Evolutionary conservation across 352 stramenopile species (phyloP).

Genomic region (Phytopythium montanum): DNA sequence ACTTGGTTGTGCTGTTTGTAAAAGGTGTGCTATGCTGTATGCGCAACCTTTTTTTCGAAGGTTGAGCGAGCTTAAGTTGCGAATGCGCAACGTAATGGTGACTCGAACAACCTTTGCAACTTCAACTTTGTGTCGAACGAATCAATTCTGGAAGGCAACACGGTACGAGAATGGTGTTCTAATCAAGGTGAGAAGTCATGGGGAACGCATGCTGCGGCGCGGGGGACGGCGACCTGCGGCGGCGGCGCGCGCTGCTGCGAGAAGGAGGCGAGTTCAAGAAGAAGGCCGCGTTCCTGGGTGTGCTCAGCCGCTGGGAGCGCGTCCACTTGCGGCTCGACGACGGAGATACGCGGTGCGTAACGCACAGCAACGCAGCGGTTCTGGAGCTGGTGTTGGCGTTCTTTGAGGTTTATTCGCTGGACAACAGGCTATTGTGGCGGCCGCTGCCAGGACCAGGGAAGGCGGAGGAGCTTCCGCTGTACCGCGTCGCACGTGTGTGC

Average conservation of each 20-base stretch:
- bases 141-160: too few relatives aligned
- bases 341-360: conserved; percentile 31
- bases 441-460: conserved; percentile 32
- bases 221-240: conserved; percentile 54
- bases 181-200: too few relatives aligned
- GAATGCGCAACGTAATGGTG: not conserved
- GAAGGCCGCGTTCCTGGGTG: conserved; percentile 59
- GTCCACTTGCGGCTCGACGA: conserved; percentile 63
- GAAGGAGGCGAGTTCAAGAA: conserved; percentile 71
- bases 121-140: not conserved
- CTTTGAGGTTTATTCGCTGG: not conserved
- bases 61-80: not conserved
- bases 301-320: conserved; percentile 50
- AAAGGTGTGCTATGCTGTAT: too few relatives aligned
- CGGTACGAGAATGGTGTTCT: too few relatives aligned
- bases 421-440: conserved; percentile 41
- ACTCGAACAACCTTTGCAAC: not conserved
- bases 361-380: not conserved
- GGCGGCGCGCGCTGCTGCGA: conserved; percentile 57
- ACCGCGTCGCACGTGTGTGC: conserved; percentile 52
- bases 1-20: not conserved
- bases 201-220: conserved; percentile 63
- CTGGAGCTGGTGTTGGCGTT: not conserved
- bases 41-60: not conserved
- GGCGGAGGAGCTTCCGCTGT: conserved; percentile 47